Conservation (phyloP, 2,329 filamentous ascomycete genomes). For the Chaetomium sp. region DNA sequence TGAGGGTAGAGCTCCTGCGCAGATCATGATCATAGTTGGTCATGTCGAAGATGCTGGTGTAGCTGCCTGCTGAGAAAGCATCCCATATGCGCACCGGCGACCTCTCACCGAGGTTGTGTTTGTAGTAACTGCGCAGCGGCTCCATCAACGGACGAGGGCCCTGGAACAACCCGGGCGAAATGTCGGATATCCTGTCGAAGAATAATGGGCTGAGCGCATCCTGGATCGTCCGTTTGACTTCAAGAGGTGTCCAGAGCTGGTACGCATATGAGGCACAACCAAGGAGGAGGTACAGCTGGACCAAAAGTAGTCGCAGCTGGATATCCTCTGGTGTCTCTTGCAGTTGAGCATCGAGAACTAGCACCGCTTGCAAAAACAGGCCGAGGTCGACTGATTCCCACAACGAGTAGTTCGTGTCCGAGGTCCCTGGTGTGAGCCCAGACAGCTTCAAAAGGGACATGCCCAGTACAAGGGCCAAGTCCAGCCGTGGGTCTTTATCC, state of each 20-base stretch:
- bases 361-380: slow-evolving; percentile 41
- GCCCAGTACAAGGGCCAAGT: slow-evolving; percentile 29
- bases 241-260: slow-evolving; percentile 44
- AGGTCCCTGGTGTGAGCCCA: slow-evolving; percentile 18
- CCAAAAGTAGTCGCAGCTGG: slow-evolving; percentile 42
- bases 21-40: slow-evolving; percentile 39
- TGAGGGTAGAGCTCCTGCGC: slow-evolving; percentile 44
- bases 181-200: slow-evolving; percentile 47
- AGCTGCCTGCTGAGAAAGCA: slow-evolving; percentile 45
- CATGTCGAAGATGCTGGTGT: slow-evolving; percentile 44
- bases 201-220: slow-evolving; percentile 50
- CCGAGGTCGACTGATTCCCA: slow-evolving; percentile 23
- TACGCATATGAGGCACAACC: slow-evolving; percentile 43
- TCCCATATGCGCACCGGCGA: slow-evolving; percentile 39
- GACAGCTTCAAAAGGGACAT: slow-evolving; percentile 28
- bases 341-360: slow-evolving; percentile 45
- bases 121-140: slow-evolving; percentile 41
- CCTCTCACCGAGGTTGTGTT: slow-evolving; percentile 33
- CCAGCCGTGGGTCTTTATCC: slow-evolving; percentile 30
- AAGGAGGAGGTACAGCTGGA: slow-evolving; percentile 45
- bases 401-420: slow-evolving; percentile 12
- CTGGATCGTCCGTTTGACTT: slow-evolving; percentile 52
- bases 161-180: slow-evolving; percentile 40
- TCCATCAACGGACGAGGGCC: slow-evolving; percentile 35
- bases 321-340: slow-evolving; percentile 40